Evolutionary conservation across 176 grass and related monocot genomes (phyloP).

Genomic region (Elymus sibiricus): DNA sequence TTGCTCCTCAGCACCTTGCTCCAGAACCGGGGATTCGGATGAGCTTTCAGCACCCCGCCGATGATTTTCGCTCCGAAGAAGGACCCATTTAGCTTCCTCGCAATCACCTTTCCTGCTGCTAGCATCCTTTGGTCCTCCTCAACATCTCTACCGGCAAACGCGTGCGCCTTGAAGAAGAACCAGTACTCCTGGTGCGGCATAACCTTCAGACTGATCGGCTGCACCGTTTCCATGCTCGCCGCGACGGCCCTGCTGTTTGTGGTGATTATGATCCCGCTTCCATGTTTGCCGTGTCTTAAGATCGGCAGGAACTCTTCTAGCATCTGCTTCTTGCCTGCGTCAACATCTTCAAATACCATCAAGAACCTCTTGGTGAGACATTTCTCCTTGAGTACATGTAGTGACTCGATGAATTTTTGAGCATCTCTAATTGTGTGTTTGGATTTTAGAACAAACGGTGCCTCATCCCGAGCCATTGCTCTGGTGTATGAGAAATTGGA

Average conservation of each 20-base stretch:
- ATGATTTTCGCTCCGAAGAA: not conserved
- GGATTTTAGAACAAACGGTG: not conserved
- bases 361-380: not conserved
- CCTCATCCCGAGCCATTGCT: not conserved
- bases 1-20: not conserved
- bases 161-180: not conserved
- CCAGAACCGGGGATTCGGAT: not conserved
- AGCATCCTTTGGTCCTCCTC: not conserved
- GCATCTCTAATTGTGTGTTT: not conserved
- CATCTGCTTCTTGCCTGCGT: not conserved
- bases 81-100: not conserved
- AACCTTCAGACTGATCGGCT: not conserved
- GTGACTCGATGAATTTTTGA: not conserved
- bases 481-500: not conserved
- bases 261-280: slow-evolving; percentile 14
- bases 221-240: not conserved
- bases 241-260: not conserved
- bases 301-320: not conserved
- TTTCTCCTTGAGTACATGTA: not conserved
- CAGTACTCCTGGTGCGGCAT: not conserved
- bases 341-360: slow-evolving; percentile 5
- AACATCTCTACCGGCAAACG: not conserved
- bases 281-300: not conserved
- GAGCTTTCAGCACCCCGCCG: not conserved
- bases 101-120: not conserved